These are phyloP conservation scores for Cetradonia linearis DNA, from an alignment of 495 filamentous ascomycete species.

Conservation along the genomic window DNA sequence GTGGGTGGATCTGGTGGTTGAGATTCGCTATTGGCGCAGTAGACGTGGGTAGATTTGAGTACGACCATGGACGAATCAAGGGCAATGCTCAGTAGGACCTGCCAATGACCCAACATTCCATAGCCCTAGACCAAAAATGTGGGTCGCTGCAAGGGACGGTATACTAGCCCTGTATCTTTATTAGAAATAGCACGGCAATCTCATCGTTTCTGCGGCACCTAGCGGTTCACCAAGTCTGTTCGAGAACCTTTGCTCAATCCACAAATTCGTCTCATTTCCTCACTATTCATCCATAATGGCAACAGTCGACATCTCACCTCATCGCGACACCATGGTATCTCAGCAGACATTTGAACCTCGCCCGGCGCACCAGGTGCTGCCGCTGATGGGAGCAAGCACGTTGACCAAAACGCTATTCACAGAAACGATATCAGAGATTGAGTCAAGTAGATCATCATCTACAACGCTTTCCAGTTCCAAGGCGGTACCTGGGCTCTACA, in stretches of 20 bases:
- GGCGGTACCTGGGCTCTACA: conserved; percentile 8
- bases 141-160: too few species aligned
- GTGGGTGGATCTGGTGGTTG: too few species aligned
- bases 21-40: too few species aligned
- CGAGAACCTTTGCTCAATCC: not conserved
- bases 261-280: not conserved
- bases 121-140: too few species aligned
- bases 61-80: too few species aligned
- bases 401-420: not conserved
- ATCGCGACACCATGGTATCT: not conserved
- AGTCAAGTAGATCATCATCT: not conserved
- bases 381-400: not conserved
- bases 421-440: not conserved
- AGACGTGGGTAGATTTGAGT: too few species aligned
- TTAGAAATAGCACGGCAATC: too few species aligned
- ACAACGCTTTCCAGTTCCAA: not conserved
- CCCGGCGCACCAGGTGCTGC: not conserved
- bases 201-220: too few species aligned
- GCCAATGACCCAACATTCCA: too few species aligned
- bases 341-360: not conserved
- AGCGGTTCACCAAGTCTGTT: too few species aligned
- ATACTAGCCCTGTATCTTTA: too few species aligned
- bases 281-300: not conserved
- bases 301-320: not conserved
- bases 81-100: too few species aligned